A percentile compares a stretch with the other conserved stretches of the same genome.
Evolutionary conservation across 768 basidiomycete genomes (phyloP).

Genomic region (Tricholomella constricta): DNA sequence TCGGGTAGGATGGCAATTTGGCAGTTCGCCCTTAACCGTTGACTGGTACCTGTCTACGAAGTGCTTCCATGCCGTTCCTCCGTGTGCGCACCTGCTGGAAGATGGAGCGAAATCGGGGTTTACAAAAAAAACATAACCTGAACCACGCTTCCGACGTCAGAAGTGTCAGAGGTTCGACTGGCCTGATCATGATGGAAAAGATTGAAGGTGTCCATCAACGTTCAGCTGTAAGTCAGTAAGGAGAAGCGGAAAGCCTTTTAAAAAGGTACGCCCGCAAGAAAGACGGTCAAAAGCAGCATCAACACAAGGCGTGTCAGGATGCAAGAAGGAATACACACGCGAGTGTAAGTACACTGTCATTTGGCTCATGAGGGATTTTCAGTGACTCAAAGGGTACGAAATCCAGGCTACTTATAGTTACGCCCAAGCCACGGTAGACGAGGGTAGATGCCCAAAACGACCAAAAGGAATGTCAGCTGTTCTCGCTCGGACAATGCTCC

Average conservation of each 20-base stretch:
- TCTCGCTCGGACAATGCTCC: too few species aligned
- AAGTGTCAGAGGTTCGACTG: slow-evolving; percentile 15
- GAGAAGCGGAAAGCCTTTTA: background rate
- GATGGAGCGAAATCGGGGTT: slow-evolving; percentile 9
- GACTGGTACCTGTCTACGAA: slow-evolving; percentile 18
- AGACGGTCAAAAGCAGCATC: background rate
- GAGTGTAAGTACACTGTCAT: too few species aligned
- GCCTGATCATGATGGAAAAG: slow-evolving; percentile 11
- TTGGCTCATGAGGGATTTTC: too few species aligned
- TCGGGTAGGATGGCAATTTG: slow-evolving; percentile 20
- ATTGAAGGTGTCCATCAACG: slow-evolving; percentile 7
- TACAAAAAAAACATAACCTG: background rate
- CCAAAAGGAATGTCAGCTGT: too few species aligned
- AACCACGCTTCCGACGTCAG: slow-evolving; percentile 14
- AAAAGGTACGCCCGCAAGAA: background rate
- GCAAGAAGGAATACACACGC: too few species aligned
- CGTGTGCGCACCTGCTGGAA: slow-evolving; percentile 5
- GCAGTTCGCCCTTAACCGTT: slow-evolving; percentile 31
- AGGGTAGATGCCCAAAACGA: too few species aligned
- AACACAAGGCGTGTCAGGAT: too few species aligned
- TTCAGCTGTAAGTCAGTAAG: background rate
- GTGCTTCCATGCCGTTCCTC: slow-evolving; percentile 17
- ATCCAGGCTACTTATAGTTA: too few species aligned
- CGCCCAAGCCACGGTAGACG: too few species aligned
- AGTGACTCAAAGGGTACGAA: too few species aligned